Percentiles rank a stretch among this genome's conserved stretches.
phyloP scores from a whole-genome alignment of 257 asterid species.

The Solanum sejunctum region DNA sequence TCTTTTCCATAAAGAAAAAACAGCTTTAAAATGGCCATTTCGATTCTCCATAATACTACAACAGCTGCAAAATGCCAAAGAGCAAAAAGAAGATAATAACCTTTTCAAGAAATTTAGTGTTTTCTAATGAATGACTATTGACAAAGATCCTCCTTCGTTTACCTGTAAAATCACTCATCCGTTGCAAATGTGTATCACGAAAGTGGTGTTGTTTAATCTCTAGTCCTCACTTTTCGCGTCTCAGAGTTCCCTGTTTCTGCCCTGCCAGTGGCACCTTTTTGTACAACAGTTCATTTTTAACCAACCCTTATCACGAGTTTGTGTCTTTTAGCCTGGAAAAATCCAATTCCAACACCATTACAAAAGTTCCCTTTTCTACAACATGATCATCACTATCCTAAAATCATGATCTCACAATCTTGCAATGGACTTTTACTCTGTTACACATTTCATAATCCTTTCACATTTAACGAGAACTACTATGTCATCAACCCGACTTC shows the following conservation, averaged over 20 bases:
- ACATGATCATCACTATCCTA: background rate
- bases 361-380: background rate
- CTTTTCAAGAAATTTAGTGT: background rate
- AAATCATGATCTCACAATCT: background rate
- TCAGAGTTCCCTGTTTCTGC: background rate
- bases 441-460: background rate
- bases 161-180: background rate
- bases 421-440: background rate
- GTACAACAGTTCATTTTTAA: background rate
- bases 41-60: background rate
- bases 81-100: background rate
- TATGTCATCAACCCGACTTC: background rate
- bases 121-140: background rate
- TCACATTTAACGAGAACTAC: background rate
- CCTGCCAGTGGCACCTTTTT: background rate
- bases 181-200: background rate
- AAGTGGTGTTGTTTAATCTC: background rate
- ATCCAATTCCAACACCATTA: background rate
- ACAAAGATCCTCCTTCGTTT: background rate
- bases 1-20: background rate
- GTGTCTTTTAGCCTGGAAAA: background rate
- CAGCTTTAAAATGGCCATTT: background rate
- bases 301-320: background rate
- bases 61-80: background rate
- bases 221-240: background rate